Evolutionary conservation across 352 stramenopile genomes (phyloP).

Genomic region (Phytophthora melonis): DNA sequence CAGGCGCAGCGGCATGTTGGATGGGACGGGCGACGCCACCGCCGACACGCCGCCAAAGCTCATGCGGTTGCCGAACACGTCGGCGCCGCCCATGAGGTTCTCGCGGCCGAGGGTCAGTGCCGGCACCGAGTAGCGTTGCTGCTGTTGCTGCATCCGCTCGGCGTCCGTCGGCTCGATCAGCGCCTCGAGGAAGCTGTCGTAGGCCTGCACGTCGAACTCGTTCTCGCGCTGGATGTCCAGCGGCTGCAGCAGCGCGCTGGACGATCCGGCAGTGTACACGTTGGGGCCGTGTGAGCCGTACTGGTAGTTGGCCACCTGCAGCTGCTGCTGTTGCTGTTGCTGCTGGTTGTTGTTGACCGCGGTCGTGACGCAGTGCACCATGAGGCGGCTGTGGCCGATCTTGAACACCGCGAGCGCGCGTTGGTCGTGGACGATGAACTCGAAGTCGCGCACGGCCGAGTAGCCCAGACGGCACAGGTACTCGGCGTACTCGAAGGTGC

Average conservation of each 20-base stretch:
- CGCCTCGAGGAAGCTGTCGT: slow-evolving; percentile 68
- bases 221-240: slow-evolving; percentile 65
- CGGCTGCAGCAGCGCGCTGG: slow-evolving; percentile 58
- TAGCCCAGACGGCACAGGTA: slow-evolving; percentile 68
- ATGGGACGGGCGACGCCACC: slow-evolving; percentile 25
- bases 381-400: slow-evolving; percentile 54
- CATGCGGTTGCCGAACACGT: slow-evolving; percentile 33
- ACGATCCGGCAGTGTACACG: slow-evolving; percentile 45
- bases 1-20: slow-evolving; percentile 52
- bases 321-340: slow-evolving; percentile 32
- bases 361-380: slow-evolving; percentile 52
- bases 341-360: slow-evolving; percentile 40
- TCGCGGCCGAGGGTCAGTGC: slow-evolving; percentile 19
- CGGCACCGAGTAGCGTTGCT: slow-evolving; percentile 21
- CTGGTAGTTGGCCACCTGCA: slow-evolving; percentile 40
- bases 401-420: slow-evolving; percentile 53
- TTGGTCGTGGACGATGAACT: slow-evolving; percentile 66
- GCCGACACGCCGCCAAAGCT: slow-evolving; percentile 35
- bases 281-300: slow-evolving; percentile 37
- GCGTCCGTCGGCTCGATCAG: slow-evolving; percentile 55
- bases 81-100: slow-evolving; percentile 20
- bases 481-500: slow-evolving; percentile 65
- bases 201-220: slow-evolving; percentile 55
- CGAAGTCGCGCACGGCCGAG: slow-evolving; percentile 61
- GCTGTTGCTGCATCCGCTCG: slow-evolving; percentile 37